phyloP scores from a whole-genome alignment of 139 green algal species.

The Chlorella sp. region DNA sequence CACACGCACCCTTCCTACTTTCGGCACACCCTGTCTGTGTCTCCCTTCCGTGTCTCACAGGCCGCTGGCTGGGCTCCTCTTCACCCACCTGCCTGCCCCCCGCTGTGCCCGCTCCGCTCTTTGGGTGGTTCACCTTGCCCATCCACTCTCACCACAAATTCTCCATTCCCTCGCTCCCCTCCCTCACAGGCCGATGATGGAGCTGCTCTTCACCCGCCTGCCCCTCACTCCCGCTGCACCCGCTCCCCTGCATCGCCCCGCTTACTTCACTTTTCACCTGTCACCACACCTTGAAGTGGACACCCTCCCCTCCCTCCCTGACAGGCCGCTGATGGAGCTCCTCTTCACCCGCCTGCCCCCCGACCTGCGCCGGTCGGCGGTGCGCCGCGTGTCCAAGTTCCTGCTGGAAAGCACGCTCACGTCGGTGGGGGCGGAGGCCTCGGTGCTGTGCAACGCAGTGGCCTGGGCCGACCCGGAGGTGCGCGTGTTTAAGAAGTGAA shows the following conservation, averaged over 20 bases:
- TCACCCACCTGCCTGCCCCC: slow-evolving; percentile 62
- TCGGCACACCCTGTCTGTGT: too few relatives aligned
- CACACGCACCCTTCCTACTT: too few relatives aligned
- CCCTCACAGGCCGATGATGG: slow-evolving; percentile 57
- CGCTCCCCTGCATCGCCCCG: background rate
- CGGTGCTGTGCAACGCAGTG: slow-evolving; percentile 64
- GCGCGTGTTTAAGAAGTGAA: background rate
- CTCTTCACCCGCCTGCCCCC: slow-evolving; percentile 72
- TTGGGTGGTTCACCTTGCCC: too few relatives aligned
- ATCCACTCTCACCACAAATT: background rate
- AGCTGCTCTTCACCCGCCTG: slow-evolving; percentile 38
- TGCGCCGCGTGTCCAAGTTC: slow-evolving; percentile 66
- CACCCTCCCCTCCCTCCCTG: background rate
- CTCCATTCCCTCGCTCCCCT: background rate
- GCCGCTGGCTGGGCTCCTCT: slow-evolving; percentile 74
- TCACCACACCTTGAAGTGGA: too few relatives aligned
- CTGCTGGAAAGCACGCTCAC: slow-evolving; percentile 59
- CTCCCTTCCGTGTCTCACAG: slow-evolving; percentile 25
- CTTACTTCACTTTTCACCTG: too few relatives aligned
- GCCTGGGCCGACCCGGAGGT: slow-evolving; percentile 52
- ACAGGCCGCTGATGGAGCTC: slow-evolving; percentile 69
- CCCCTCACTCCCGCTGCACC: background rate
- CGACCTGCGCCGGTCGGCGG: slow-evolving; percentile 51
- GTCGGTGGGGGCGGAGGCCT: slow-evolving; percentile 49
- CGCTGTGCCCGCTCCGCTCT: too few relatives aligned